phyloP scores from a whole-genome alignment of 2,329 filamentous ascomycete species.

The Xylaria sp. region DNA sequence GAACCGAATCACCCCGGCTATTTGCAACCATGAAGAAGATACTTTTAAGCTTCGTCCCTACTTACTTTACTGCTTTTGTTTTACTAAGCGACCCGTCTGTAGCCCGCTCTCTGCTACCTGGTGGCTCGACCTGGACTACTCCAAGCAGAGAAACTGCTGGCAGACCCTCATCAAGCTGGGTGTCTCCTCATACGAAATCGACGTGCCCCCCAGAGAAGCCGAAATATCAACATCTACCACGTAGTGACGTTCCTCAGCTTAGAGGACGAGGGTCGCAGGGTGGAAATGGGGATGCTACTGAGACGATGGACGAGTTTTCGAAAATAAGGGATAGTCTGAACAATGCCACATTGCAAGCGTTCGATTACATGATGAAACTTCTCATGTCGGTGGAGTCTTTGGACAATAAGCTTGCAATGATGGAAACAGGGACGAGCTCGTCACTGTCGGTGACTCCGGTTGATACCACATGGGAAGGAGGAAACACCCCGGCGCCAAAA shows the following conservation, averaged over 20 bases:
- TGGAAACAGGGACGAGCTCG: background rate
- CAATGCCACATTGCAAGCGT: slow-evolving; percentile 9
- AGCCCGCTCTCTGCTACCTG: background rate
- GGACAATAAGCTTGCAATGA: slow-evolving; percentile 1
- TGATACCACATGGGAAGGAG: background rate
- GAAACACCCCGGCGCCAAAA: background rate
- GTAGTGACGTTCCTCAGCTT: background rate
- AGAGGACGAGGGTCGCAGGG: background rate
- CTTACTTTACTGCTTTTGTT: background rate
- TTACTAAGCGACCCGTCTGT: background rate
- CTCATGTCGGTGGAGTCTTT: slow-evolving; percentile 1
- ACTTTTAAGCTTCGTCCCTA: background rate
- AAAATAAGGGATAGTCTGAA: slow-evolving; percentile 1
- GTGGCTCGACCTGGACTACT: background rate
- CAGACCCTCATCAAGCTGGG: background rate
- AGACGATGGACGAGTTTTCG: background rate
- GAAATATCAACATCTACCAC: background rate
- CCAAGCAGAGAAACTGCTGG: background rate
- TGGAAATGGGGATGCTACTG: background rate
- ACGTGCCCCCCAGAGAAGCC: background rate
- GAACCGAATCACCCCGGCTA: background rate
- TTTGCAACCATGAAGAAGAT: background rate
- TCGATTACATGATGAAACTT: slow-evolving; percentile 6
- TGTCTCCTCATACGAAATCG: background rate
- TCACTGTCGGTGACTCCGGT: background rate